Percentiles rank a stretch among this genome's conserved stretches.
These are phyloP conservation scores for Gossypium arboreum DNA, from an alignment of 345 rosid species.

Conservation along the genomic window DNA sequence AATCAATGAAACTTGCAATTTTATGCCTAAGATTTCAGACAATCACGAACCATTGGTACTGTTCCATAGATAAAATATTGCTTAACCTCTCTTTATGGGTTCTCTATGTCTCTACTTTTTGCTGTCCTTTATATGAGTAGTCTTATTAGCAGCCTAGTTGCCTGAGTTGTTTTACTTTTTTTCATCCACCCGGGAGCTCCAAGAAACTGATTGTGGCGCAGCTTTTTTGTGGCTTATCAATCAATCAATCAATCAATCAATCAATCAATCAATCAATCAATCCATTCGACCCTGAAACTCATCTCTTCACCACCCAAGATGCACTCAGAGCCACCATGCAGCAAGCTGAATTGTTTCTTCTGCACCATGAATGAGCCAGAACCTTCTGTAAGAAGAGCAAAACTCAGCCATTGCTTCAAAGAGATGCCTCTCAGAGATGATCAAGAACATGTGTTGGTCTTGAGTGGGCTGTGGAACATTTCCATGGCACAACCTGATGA, in stretches of 20 bases:
- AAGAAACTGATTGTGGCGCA: background rate
- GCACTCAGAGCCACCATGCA: slow-evolving; percentile 36
- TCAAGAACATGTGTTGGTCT: slow-evolving; percentile 57
- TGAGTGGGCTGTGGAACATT: slow-evolving; percentile 67
- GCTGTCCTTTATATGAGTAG: background rate
- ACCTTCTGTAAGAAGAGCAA: slow-evolving; percentile 45
- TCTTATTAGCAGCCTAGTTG: background rate
- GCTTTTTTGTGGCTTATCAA: background rate
- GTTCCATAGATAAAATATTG: background rate
- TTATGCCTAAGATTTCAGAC: background rate
- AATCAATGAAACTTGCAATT: background rate
- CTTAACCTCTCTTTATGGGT: background rate
- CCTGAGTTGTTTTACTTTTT: background rate
- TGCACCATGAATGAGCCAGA: slow-evolving; percentile 62
- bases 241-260: too few relatives aligned
- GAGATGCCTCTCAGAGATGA: slow-evolving; percentile 56
- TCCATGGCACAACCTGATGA: slow-evolving; percentile 73
- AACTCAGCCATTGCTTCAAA: slow-evolving; percentile 48
- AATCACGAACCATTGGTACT: background rate
- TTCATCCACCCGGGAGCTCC: background rate
- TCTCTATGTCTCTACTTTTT: background rate
- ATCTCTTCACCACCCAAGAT: slow-evolving; percentile 17
- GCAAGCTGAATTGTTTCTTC: slow-evolving; percentile 53
- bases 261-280: background rate
- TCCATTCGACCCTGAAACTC: slow-evolving; percentile 1